Conservation (phyloP, 148 eudicot species). For the Rhododendron henanense region DNA sequence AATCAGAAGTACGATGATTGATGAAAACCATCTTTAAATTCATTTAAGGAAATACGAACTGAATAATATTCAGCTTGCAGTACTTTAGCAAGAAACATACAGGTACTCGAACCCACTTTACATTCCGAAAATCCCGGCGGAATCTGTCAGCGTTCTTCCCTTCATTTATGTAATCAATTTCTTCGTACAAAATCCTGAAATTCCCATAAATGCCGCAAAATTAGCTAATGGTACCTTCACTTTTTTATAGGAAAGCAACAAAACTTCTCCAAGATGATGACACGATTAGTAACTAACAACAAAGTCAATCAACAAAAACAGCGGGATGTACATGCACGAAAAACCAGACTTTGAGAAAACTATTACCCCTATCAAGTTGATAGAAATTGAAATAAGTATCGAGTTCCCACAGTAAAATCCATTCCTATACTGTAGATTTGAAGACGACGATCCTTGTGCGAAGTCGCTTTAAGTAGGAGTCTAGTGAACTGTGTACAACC, state of each 20-base stretch:
- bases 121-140: conserved; percentile 89
- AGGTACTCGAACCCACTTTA: conserved; percentile 99
- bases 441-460: not conserved
- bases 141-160: conserved; percentile 97
- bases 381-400: not conserved
- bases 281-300: not conserved
- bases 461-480: not conserved
- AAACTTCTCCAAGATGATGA: not conserved
- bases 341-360: not conserved
- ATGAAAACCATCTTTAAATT: not conserved
- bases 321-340: not conserved
- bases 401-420: not conserved
- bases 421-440: not conserved
- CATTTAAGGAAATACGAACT: not conserved
- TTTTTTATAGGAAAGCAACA: not conserved
- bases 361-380: not conserved
- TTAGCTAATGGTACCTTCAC: not conserved
- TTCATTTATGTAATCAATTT: conserved; percentile 94
- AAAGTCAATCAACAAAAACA: not conserved
- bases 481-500: not conserved
- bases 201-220: conserved; percentile 12
- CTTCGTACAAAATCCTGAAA: conserved; percentile 90
- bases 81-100: conserved; percentile 53
- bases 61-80: conserved; percentile 2
- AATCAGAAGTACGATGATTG: not conserved